Evolutionary conservation across 495 filamentous ascomycete species (phyloP), one percentile per base, ranked within the genome.

Genomic region (Platismatia glauca): DNA sequence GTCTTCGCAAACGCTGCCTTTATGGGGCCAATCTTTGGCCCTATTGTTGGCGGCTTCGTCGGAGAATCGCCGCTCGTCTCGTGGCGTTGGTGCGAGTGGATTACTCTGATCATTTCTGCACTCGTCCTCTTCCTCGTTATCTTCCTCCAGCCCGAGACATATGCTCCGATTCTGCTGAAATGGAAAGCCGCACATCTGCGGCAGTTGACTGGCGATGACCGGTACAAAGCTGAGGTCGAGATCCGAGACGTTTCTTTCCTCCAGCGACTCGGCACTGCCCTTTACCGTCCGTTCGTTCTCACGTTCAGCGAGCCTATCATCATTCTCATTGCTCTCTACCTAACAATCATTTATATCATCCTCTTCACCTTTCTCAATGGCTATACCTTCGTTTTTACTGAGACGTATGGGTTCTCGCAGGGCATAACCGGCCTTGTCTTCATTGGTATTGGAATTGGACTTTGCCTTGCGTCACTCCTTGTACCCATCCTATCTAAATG

Each of bases 321-420:
- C 66, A 73, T 80, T 27, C 73, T 79, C 0, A 74, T 89, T 27
- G 77, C 81, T 0, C 68, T 84, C 1, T 88, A 88, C 64, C 74
- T 88, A 60, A 80, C 82, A 0, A 72, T 87, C 0, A 71, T 89
- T 35, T 89, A 88, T 65, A 81, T 86, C 53, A 77, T 88, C 22
- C 75, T 88, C 0, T 89, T 88, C 70, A 82, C 82, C 8, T 88
- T 88, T 71, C 76, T 86, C 29, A 78, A 82, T 31, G 86, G 84
- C 0, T 90, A 87, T 67, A 75, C 78, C 4, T 84, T 78, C 69
- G 81, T 89, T 67, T 90, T 87, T 69, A 71, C 71, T 24, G 77
- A 83, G 9, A 79, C 79, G 0, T 80, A 89, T 64, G 75, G 74
- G 29, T 73, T 85, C 27, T 76, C 74, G 0, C 66, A 81, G 33